Evolutionary conservation across 129 eudicot genomes (phyloP).

Genomic region (Saposhnikovia divaricata): DNA sequence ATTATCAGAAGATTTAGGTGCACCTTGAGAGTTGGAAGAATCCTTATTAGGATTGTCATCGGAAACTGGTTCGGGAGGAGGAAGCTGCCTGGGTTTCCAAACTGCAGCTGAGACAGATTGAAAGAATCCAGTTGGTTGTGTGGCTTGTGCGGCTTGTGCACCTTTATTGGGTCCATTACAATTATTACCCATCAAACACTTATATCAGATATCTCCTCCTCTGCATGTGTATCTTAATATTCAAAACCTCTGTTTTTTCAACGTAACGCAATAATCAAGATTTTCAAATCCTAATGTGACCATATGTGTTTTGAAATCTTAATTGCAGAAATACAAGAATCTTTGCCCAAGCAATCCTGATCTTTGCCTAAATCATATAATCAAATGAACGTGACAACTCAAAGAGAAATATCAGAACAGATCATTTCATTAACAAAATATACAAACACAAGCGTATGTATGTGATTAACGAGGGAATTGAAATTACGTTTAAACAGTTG

Average conservation of each 20-base stretch:
- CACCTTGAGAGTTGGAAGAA: neutral
- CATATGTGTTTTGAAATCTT: neutral
- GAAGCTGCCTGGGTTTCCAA: slow-evolving; percentile 36
- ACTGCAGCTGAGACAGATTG: slow-evolving; percentile 82
- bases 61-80: slow-evolving; percentile 21
- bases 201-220: slow-evolving; percentile 10
- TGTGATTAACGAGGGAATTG: neutral
- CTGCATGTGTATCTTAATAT: slow-evolving; percentile 17
- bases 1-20: no score
- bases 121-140: slow-evolving; percentile 33
- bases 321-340: neutral
- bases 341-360: neutral
- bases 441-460: neutral
- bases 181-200: slow-evolving; percentile 58
- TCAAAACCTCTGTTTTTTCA: neutral
- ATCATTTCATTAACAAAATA: neutral
- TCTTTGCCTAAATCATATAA: neutral
- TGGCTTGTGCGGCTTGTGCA: neutral
- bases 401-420: neutral
- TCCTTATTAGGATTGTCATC: slow-evolving; percentile 11
- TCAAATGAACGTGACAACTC: neutral
- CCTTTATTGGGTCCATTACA: no score
- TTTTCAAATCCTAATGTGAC: neutral
- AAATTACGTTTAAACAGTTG: neutral
- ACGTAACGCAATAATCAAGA: neutral